phyloP scores from a whole-genome alignment of 148 eudicot species.

The Rhododendron molle region DNA sequence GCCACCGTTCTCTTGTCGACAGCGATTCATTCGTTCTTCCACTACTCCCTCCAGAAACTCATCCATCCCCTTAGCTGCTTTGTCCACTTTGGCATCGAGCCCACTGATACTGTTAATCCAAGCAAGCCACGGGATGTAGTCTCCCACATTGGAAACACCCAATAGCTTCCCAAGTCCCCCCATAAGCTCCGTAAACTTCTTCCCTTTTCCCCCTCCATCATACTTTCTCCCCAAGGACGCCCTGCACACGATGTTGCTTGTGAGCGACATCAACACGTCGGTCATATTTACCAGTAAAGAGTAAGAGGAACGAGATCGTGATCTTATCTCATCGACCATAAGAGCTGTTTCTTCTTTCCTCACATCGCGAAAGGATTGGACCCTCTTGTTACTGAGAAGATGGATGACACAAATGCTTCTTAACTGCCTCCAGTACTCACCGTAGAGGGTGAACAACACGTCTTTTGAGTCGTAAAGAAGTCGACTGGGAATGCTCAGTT shows the following conservation, averaged over 20 bases:
- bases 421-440: too few relatives aligned
- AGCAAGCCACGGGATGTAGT: slow-evolving; percentile 37
- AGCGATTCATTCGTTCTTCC: slow-evolving; percentile 20
- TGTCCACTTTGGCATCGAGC: slow-evolving; percentile 22
- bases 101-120: slow-evolving; percentile 39
- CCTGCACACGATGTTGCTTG: slow-evolving; percentile 28
- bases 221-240: slow-evolving; percentile 38
- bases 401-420: slow-evolving; percentile 31
- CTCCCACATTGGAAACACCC: slow-evolving; percentile 31
- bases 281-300: slow-evolving; percentile 19
- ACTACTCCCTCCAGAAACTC: slow-evolving; percentile 32
- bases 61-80: slow-evolving; percentile 37
- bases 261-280: slow-evolving; percentile 4
- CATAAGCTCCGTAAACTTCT: slow-evolving; percentile 17
- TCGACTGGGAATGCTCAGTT: too few relatives aligned
- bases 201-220: slow-evolving; percentile 11
- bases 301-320: neutral
- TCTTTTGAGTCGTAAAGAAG: too few relatives aligned
- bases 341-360: slow-evolving; percentile 45
- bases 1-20: neutral
- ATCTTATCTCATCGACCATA: slow-evolving; percentile 31
- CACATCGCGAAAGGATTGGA: slow-evolving; percentile 33
- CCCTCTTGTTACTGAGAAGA: slow-evolving; percentile 35
- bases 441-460: too few relatives aligned
- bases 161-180: slow-evolving; percentile 12